Conservation (phyloP, 225 moss, liverwort and hornwort species). For the Polytrichum formosum region DNA sequence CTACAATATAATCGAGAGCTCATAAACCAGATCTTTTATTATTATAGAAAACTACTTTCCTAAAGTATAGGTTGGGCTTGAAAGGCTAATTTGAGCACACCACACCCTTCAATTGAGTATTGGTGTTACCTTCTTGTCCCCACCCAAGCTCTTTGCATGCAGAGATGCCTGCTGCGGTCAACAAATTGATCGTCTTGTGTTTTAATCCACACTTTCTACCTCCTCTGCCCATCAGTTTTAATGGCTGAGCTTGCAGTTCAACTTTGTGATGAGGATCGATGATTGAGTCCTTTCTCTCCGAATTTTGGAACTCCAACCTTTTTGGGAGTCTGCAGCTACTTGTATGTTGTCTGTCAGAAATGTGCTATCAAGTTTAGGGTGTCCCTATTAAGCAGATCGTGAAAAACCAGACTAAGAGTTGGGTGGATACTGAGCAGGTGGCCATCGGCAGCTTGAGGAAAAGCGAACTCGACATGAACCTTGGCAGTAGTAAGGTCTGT, state of each 20-base stretch:
- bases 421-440: conserved; percentile 10
- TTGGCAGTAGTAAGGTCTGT: conserved; percentile 4
- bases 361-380: not conserved
- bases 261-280: not conserved
- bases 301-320: not conserved
- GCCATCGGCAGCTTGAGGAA: conserved; percentile 4
- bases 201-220: too few species aligned
- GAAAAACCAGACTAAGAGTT: conserved; percentile 1
- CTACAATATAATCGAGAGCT: too few species aligned
- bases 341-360: not conserved
- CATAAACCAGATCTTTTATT: not conserved
- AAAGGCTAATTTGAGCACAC: not conserved
- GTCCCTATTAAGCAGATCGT: not conserved
- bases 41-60: not conserved
- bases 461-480: conserved; percentile 6
- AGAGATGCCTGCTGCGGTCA: too few species aligned
- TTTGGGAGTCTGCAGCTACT: not conserved
- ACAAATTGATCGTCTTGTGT: too few species aligned
- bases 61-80: not conserved
- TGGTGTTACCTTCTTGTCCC: too few species aligned
- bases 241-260: not conserved
- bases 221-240: too few species aligned
- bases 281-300: not conserved
- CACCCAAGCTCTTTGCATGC: too few species aligned
- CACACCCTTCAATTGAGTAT: not conserved